Evolutionary conservation across 805 yeast species (phyloP), one percentile per base, ranked within the genome.

Genomic region (Nakazawaea anatomiae): DNA sequence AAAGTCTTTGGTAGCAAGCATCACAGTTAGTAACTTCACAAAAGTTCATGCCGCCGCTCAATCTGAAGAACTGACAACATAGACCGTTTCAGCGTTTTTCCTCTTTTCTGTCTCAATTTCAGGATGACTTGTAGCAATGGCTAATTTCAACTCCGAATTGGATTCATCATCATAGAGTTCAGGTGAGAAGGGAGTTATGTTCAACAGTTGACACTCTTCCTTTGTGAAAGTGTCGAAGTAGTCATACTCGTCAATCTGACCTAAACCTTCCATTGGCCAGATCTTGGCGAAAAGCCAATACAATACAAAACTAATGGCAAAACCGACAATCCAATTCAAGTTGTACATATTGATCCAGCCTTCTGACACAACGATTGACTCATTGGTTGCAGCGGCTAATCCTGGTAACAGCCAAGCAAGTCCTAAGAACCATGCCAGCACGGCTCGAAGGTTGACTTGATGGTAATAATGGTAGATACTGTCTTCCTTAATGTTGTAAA

Each of bases 301-400:
- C 6, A 68, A 50, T 52, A 73, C 39, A 50, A 75, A 79, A 0
- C 89, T 70, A 1, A 75, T 63, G 40, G 79, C 55, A 63, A 83
- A 84, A 0, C 92, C 92, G 55, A 80, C 72, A 57, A 85, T 77
- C 69, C 80, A 86, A 65, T 83, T 83, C 58, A 86, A 65, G 52
- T 80, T 68, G 70, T 83, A 86, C 42, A 86, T 76, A 51, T 76
- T 70, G 51, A 75, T 73, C n/a, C 51, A 47, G 4, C 38, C 51
- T 6, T 7, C 14, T n/a, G 46, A 11, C 12, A 47, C 38, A 1
- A 14, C 6, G 41, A 58, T 48, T 28, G 29, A 44, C 6, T 54
- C 47, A 42, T 57, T 59, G 12, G 53, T 54, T 58, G 68, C 55
- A 64, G 69, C 55, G 61, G 67, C 57, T 11, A 75, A 62, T 36